Evolutionary conservation across 2,329 filamentous ascomycete genomes (phyloP).

Genomic region (Calonectria ilicicola): DNA sequence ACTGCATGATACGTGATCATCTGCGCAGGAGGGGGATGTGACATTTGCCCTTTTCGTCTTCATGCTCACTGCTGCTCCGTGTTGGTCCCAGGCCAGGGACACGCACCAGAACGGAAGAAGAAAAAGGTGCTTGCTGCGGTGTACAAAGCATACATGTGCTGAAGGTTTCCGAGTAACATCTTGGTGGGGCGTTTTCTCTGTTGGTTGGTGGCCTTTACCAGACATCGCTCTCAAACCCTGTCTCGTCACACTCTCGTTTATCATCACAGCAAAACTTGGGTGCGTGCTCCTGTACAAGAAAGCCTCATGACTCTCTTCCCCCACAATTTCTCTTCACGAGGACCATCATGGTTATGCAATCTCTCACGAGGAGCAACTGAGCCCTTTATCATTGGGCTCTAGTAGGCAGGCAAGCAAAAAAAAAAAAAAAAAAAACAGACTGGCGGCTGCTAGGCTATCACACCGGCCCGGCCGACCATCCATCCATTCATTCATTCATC

Average conservation of each 20-base stretch:
- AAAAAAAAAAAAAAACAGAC: no score
- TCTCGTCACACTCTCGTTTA: slow-evolving; percentile 13
- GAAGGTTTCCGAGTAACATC: neutral
- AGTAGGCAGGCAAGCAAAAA: neutral
- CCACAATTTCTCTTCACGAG: slow-evolving; percentile 15
- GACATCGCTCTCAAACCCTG: neutral
- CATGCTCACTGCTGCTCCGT: neutral
- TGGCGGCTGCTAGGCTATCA: no score
- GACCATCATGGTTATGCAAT: neutral
- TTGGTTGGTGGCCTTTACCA: slow-evolving; percentile 10
- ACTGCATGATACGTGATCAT: neutral
- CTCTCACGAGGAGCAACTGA: neutral
- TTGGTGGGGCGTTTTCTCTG: slow-evolving; percentile 2
- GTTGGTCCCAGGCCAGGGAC: neutral
- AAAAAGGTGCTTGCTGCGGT: slow-evolving; percentile 4
- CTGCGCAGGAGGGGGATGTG: neutral
- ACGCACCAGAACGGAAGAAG: neutral
- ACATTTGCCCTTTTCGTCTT: neutral
- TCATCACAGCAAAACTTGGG: neutral
- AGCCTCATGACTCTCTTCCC: slow-evolving; percentile 16
- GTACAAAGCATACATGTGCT: neutral
- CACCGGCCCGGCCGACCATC: slow-evolving; percentile 19
- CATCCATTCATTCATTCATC: neutral
- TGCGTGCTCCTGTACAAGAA: neutral
- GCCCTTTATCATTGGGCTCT: neutral